A percentile compares a stretch with the other conserved stretches of the same genome.
Evolutionary conservation across 257 asterid species (phyloP).

Genomic region (Voacanga thouarsii): DNA sequence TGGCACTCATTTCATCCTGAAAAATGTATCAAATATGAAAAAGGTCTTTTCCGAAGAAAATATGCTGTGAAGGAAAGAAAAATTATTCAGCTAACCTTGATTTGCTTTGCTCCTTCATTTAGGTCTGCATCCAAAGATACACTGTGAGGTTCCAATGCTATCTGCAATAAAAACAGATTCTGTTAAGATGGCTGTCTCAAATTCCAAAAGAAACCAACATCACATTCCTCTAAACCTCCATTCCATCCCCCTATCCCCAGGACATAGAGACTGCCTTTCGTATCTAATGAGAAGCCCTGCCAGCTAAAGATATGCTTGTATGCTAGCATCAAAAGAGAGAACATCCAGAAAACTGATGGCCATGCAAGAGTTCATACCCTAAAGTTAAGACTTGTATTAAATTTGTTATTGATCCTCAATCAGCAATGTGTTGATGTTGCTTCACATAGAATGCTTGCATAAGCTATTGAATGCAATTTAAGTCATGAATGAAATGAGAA

Average conservation of each 20-base stretch:
- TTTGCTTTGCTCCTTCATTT: conserved; percentile 62
- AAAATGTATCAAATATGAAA: not conserved
- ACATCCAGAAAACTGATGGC: not conserved
- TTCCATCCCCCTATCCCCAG: not conserved
- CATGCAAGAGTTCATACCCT: no score
- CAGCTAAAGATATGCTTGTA: not conserved
- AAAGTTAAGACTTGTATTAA: no score
- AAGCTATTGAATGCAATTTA: not conserved
- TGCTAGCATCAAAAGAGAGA: not conserved
- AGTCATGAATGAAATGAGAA: not conserved
- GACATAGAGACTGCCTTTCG: not conserved
- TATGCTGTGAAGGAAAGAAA: not conserved
- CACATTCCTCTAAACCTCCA: not conserved
- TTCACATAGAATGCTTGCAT: not conserved
- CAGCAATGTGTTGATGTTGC: no score
- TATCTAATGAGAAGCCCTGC: not conserved
- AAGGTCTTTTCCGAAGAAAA: not conserved
- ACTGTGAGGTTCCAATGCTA: conserved; percentile 65
- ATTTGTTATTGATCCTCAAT: no score
- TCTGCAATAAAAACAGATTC: conserved; percentile 31
- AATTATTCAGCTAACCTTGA: conserved; percentile 46
- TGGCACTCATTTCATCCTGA: conserved; percentile 59
- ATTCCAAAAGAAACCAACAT: not conserved
- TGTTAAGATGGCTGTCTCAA: not conserved
- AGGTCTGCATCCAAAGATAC: conserved; percentile 85